A percentile compares a stretch with the other conserved stretches of the same genome.
Evolutionary conservation across 2,329 filamentous ascomycete genomes (phyloP).

Genomic region (Mariannaea elegans): DNA sequence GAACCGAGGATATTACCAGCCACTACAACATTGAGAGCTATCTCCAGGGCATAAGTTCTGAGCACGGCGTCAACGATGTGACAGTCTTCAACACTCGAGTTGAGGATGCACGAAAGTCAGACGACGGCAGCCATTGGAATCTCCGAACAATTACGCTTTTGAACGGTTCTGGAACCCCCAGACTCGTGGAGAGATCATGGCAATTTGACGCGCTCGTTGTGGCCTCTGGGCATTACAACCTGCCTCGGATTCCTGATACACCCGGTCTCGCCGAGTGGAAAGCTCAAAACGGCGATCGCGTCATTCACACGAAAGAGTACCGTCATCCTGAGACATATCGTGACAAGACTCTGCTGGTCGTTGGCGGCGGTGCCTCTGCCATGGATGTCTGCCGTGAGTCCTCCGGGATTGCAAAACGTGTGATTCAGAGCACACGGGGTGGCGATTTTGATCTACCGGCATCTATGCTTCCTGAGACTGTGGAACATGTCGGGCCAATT

Average conservation of each 20-base stretch:
- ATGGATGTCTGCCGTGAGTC: constrained; percentile 54
- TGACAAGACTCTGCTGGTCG: constrained; percentile 60
- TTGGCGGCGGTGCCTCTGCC: constrained; percentile 61
- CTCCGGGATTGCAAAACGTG: constrained; percentile 46
- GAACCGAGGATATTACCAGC: constrained; percentile 66
- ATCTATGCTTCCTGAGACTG: constrained; percentile 61
- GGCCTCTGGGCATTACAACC: constrained; percentile 73
- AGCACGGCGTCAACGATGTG: constrained; percentile 57
- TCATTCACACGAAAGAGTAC: constrained; percentile 79
- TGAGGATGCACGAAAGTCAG: constrained; percentile 56
- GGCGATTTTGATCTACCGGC: constrained; percentile 68
- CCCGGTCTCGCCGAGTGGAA: constrained; percentile 68
- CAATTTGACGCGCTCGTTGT: constrained; percentile 72
- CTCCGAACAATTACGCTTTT: constrained; percentile 58
- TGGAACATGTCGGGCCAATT: constrained; percentile 61
- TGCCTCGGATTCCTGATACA: constrained; percentile 69
- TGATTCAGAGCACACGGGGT: constrained; percentile 61
- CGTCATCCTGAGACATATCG: constrained; percentile 66
- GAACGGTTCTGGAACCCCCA: constrained; percentile 29
- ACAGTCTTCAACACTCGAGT: constrained; percentile 70
- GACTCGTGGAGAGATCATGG: constrained; percentile 43
- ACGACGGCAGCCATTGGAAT: constrained; percentile 55
- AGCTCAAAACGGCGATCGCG: constrained; percentile 55
- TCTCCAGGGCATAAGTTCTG: constrained; percentile 64
- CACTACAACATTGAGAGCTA: constrained; percentile 67